Evolutionary conservation across 148 eudicot genomes (phyloP).

Genomic region (Camellia japonica): DNA sequence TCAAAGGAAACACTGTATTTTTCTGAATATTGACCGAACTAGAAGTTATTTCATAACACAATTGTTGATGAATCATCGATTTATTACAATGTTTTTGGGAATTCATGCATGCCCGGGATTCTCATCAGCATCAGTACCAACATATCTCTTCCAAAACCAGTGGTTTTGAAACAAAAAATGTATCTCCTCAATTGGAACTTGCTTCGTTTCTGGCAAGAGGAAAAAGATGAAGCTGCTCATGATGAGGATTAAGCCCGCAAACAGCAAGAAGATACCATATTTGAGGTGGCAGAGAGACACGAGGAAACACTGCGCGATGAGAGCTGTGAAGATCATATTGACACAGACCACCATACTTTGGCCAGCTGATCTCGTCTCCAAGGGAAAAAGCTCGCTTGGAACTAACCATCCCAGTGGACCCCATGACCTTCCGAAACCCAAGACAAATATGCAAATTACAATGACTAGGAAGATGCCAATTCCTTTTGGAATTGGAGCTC

Average conservation of each 20-base stretch:
- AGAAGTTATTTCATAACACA: too few relatives aligned
- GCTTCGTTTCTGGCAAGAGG: conserved; percentile 85
- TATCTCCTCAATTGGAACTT: conserved; percentile 88
- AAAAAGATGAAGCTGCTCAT: conserved; percentile 62
- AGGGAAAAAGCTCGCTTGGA: conserved; percentile 84
- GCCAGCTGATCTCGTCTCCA: conserved; percentile 92
- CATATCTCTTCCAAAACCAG: conserved; percentile 71
- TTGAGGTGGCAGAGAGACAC: conserved; percentile 65
- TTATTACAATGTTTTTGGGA: background rate
- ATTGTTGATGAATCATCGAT: too few relatives aligned
- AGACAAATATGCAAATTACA: conserved; percentile 64
- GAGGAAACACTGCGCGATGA: conserved; percentile 75
- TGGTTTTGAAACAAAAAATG: conserved; percentile 68
- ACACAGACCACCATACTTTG: conserved; percentile 84
- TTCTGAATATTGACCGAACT: too few relatives aligned
- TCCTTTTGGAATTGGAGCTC: conserved; percentile 43
- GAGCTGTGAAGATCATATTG: conserved; percentile 83
- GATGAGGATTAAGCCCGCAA: conserved; percentile 58
- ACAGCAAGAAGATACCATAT: conserved; percentile 76
- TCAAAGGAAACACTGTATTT: too few relatives aligned
- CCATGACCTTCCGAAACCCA: conserved; percentile 89
- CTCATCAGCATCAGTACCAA: background rate
- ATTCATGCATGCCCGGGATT: background rate
- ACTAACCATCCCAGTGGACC: conserved; percentile 96
- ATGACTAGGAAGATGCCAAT: conserved; percentile 54